These are phyloP conservation scores for Periconia macrospinosa DNA, from an alignment of 2,329 filamentous ascomycete genomes.

Conservation along the genomic window DNA sequence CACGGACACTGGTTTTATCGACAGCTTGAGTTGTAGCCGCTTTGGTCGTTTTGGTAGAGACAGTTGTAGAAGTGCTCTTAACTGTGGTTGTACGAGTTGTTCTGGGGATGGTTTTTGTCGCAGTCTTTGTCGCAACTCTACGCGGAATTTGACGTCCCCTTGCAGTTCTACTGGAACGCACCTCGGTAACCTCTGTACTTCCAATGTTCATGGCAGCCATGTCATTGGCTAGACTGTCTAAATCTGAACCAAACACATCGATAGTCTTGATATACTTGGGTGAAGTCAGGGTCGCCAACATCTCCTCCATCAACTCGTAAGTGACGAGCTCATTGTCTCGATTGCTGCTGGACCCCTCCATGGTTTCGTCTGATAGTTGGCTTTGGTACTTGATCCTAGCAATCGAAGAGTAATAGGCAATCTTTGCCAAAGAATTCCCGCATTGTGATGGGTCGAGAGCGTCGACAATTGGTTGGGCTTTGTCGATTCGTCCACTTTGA, in stretches of 20 bases:
- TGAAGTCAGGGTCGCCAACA: constrained; percentile 46
- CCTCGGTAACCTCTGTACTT: constrained; percentile 9
- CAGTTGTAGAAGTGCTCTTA: constrained; percentile 14
- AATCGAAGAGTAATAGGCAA: constrained; percentile 55
- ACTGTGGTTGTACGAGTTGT: constrained; percentile 18
- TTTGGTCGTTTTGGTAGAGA: constrained; percentile 12
- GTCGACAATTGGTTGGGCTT: constrained; percentile 55
- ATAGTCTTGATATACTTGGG: constrained; percentile 33
- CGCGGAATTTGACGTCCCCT: constrained; percentile 26
- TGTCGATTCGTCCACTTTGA: constrained; percentile 52
- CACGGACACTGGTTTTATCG: constrained; percentile 17
- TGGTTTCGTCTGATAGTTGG: not conserved
- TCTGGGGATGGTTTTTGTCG: constrained; percentile 14
- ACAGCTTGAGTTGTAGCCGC: constrained; percentile 3
- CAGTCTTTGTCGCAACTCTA: constrained; percentile 15
- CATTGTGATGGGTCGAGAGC: constrained; percentile 51
- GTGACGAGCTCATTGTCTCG: constrained; percentile 52
- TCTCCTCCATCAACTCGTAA: constrained; percentile 53
- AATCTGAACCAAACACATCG: constrained; percentile 24
- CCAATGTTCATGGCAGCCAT: constrained; percentile 47
- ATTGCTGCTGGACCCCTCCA: constrained; percentile 44
- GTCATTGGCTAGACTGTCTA: constrained; percentile 45
- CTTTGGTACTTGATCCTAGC: constrained; percentile 34
- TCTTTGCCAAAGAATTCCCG: constrained; percentile 53
- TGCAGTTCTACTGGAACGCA: constrained; percentile 12